These are phyloP conservation scores for Lactarius hatsudake DNA, from an alignment of 768 basidiomycete genomes.

Conservation along the genomic window DNA sequence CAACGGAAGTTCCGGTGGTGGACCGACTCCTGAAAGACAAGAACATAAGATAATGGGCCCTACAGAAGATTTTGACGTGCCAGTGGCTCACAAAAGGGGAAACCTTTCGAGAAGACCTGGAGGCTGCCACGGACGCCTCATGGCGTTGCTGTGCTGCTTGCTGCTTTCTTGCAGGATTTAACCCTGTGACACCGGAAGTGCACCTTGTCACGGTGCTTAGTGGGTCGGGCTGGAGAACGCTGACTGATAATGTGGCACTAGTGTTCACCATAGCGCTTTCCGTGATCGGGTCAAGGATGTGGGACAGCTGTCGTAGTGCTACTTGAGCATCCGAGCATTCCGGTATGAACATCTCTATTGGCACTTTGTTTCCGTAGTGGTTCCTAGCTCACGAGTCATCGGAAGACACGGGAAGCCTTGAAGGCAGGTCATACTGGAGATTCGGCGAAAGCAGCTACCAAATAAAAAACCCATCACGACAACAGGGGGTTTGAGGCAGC, in stretches of 20 bases:
- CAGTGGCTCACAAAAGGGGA: background rate
- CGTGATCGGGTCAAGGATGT: background rate
- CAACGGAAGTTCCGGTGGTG: background rate
- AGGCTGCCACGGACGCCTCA: background rate
- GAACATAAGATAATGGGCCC: background rate
- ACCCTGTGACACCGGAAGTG: background rate
- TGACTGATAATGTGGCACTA: background rate
- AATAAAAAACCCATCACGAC: background rate
- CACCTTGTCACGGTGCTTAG: background rate
- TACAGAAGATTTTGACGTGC: background rate
- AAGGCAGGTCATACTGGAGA: background rate
- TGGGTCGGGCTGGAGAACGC: background rate
- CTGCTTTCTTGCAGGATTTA: background rate
- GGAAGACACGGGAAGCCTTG: background rate
- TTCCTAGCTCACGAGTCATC: background rate
- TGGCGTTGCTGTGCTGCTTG: background rate
- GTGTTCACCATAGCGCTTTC: background rate
- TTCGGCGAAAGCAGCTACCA: background rate
- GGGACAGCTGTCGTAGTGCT: background rate
- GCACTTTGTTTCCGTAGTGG: background rate
- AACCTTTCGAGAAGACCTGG: background rate
- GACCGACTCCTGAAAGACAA: background rate
- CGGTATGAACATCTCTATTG: background rate
- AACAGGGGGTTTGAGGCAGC: background rate
- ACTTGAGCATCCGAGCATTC: background rate